Base-by-base conservation (phyloP, 2,329 filamentous ascomycete species). In the Neocucurbitaria cava region DNA sequence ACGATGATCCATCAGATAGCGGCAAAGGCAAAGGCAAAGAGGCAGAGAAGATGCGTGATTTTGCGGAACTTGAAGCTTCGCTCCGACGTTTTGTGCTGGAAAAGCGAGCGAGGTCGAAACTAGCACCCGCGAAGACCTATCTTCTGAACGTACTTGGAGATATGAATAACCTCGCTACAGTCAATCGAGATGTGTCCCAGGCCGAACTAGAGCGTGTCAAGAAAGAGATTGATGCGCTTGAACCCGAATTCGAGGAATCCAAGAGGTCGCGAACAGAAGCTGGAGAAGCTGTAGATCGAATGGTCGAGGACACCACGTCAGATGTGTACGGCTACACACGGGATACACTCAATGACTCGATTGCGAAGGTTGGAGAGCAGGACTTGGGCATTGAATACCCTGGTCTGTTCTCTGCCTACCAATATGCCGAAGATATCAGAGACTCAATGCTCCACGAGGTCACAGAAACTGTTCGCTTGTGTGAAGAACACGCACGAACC, bases 101-200 rank as follows among this genome's bases (percentile, higher is more conserved):
- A 73, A 98, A 98, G 81, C 87, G 95, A 51, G 92, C 95, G 43
- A 87, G 92, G 26, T 98, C 95, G 8, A 99, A 99, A 79, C 84
- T 99, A 55, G 94, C 95, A 1, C 95, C 95, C 5, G 95, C 95
- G 6, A 93, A 92, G 77, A 98, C 94, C 1, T 99, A 99, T 71
- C 85, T 99, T 1, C 81, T 96, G 67, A 99, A 99, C 74, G 89
- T 98, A 23, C 83, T 99, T 30, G 89, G 91, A 64, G 95, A 99
- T 69, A 83, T 99, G 54, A 82, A 92, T 70, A 88, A 87, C 3
- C 82, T 99, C 38, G 94, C 94, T 5, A 87, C 83, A 0, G 91
- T 96, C 65, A 99, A 99, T 74, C 83, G 88, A 23, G 91, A 96
- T 61, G 89, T 97, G 24, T 92, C 93, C 1, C 87, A 92, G 66